Evolutionary conservation across 352 stramenopile genomes (phyloP).

Genomic region (Peronospora tabacina): DNA sequence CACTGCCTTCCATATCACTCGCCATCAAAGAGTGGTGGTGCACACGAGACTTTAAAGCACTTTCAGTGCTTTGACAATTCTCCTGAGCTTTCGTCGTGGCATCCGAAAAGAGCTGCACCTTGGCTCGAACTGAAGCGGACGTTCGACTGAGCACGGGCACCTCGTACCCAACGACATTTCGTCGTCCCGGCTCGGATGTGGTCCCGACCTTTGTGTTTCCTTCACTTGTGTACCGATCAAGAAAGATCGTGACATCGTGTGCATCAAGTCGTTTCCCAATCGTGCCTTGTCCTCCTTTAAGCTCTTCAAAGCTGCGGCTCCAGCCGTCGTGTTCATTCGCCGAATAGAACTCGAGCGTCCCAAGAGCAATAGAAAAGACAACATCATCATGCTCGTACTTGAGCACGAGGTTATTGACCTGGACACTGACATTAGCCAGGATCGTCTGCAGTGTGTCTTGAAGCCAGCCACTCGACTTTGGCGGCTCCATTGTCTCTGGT

Average conservation of each 20-base stretch:
- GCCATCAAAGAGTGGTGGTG: constrained; percentile 3
- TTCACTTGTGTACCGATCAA: constrained; percentile 74
- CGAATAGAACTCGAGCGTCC: constrained; percentile 73
- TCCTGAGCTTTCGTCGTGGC: constrained; percentile 10
- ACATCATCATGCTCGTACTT: constrained; percentile 86
- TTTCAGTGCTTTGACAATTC: constrained; percentile 10
- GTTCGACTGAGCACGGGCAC: constrained; percentile 67
- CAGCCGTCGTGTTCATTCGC: constrained; percentile 50
- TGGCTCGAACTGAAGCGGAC: constrained; percentile 50
- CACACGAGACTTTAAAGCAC: constrained; percentile 13
- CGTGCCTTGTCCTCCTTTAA: constrained; percentile 33
- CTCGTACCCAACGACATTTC: constrained; percentile 76
- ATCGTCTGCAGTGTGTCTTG: constrained; percentile 75
- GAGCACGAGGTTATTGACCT: constrained; percentile 84
- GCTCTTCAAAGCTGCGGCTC: constrained; percentile 61
- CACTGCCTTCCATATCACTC: constrained; percentile 6
- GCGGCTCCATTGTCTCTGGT: constrained; percentile 56
- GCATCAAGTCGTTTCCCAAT: constrained; percentile 67
- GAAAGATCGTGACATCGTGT: constrained; percentile 77
- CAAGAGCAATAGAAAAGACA: constrained; percentile 74
- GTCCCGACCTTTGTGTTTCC: constrained; percentile 21
- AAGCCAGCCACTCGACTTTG: constrained; percentile 78
- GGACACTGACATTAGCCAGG: constrained; percentile 72
- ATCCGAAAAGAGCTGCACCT: constrained; percentile 41
- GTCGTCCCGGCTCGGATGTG: constrained; percentile 33